Conservation (phyloP, 208 protist species). For the Trypanosoma scelopori region DNA sequence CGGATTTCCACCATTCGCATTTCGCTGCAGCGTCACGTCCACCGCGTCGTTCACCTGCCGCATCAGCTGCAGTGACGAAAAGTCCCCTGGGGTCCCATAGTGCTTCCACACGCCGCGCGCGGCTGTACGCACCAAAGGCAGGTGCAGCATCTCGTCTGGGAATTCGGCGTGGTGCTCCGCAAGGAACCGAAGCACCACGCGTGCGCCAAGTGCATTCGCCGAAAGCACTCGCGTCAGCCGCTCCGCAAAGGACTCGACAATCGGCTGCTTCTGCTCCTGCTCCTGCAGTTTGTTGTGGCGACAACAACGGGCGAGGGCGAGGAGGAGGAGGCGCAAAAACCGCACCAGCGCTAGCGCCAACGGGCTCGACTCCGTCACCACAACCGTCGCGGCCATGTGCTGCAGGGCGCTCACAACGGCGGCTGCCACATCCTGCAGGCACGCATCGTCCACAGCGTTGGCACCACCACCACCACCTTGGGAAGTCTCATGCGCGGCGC, state of each 20-base stretch:
- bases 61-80: constrained; percentile 24
- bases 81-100: constrained; percentile 6
- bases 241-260: constrained; percentile 13
- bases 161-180: constrained; percentile 11
- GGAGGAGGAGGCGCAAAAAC: constrained; percentile 19
- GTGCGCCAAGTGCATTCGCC: constrained; percentile 26
- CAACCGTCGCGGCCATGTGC: constrained; percentile 28
- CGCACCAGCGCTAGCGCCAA: constrained; percentile 2
- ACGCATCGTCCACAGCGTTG: background rate
- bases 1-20: constrained; percentile 62
- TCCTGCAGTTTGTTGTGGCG: constrained; percentile 5
- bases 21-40: constrained; percentile 72
- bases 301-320: constrained; percentile 3
- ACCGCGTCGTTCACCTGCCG: constrained; percentile 40
- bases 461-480: background rate
- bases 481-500: background rate
- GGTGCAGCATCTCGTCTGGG: constrained; percentile 21
- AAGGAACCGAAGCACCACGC: constrained; percentile 20
- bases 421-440: constrained; percentile 23
- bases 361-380: constrained; percentile 31
- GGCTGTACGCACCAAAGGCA: constrained; percentile 26
- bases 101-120: constrained; percentile 5
- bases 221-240: constrained; percentile 19
- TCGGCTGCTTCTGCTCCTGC: background rate
- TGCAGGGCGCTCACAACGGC: constrained; percentile 29